These are phyloP conservation scores for Penicillium sp. DNA, from an alignment of 2,329 filamentous ascomycete species.

Conservation along the genomic window DNA sequence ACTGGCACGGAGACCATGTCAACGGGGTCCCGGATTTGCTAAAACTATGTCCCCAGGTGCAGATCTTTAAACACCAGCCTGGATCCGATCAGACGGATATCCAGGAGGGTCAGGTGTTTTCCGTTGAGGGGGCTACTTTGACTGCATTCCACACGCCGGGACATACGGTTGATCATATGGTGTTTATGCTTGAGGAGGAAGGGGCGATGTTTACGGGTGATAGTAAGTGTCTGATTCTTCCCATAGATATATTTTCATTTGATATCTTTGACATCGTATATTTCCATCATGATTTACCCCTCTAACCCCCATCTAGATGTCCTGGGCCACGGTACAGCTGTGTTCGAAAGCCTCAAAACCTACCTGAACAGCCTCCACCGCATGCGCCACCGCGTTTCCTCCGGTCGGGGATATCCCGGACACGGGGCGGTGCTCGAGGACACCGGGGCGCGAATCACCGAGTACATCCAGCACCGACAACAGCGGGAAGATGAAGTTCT, in stretches of 20 bases:
- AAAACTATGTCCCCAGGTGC: conserved; percentile 58
- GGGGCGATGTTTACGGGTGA: conserved; percentile 84
- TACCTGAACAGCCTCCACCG: conserved; percentile 67
- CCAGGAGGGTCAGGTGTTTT: conserved; percentile 52
- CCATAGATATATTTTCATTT: no score
- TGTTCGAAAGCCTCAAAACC: conserved; percentile 70
- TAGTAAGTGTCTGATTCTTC: conserved; percentile 47
- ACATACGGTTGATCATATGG: conserved; percentile 79
- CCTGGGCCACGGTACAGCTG: conserved; percentile 78
- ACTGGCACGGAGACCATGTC: conserved; percentile 88
- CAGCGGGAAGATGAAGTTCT: conserved; percentile 76
- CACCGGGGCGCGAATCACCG: conserved; percentile 65
- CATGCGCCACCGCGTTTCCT: conserved; percentile 58
- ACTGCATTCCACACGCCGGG: conserved; percentile 66
- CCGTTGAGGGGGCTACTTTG: conserved; percentile 56
- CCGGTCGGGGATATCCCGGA: conserved; percentile 74
- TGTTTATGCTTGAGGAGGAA: conserved; percentile 70
- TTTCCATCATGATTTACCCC: no score
- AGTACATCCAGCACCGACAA: conserved; percentile 79
- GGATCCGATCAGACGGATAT: conserved; percentile 52
- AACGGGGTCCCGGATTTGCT: conserved; percentile 70
- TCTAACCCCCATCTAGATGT: conserved; percentile 53
- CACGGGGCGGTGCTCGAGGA: conserved; percentile 77
- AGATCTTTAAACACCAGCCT: conserved; percentile 65
- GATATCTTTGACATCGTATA: no score